These are phyloP conservation scores for Diplogelasinospora grovesii DNA, from an alignment of 495 filamentous ascomycete genomes.

Conservation along the genomic window DNA sequence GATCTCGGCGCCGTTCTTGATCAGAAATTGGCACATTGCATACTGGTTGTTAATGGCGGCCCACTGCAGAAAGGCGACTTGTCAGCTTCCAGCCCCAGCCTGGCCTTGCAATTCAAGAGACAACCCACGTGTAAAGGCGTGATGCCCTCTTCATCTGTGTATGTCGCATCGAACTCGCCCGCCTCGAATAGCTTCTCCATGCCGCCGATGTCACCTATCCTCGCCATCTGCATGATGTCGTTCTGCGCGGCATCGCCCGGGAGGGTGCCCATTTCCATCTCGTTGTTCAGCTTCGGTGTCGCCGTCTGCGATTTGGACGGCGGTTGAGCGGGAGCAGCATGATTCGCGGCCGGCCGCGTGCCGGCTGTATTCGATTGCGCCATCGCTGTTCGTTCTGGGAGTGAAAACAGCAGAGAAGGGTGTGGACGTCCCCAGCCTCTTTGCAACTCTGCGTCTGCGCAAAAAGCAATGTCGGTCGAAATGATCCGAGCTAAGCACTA, in stretches of 20 bases:
- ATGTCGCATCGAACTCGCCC: conserved; percentile 71
- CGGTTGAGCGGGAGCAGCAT: conserved; percentile 37
- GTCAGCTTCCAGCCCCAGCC: conserved; percentile 29
- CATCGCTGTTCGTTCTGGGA: conserved; percentile 12
- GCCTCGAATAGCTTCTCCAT: conserved; percentile 85
- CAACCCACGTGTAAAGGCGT: conserved; percentile 84
- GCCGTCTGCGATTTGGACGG: conserved; percentile 53
- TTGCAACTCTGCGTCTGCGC: too few species aligned
- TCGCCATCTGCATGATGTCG: conserved; percentile 93
- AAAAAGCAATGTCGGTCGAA: too few species aligned
- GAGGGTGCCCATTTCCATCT: conserved; percentile 65
- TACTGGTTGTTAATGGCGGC: conserved; percentile 99
- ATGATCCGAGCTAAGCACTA: too few species aligned
- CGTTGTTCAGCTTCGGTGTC: conserved; percentile 55
- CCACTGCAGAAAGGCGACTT: conserved; percentile 57
- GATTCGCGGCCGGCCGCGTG: conserved; percentile 15
- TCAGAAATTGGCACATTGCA: conserved; percentile 88
- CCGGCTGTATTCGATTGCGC: conserved; percentile 19
- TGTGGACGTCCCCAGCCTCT: too few species aligned
- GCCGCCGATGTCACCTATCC: conserved; percentile 73
- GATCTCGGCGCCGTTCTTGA: conserved; percentile 83
- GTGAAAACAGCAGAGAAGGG: too few species aligned
- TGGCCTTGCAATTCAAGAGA: not conserved
- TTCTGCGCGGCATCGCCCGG: conserved; percentile 49
- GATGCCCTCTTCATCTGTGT: conserved; percentile 84